Evolutionary conservation across 495 filamentous ascomycete species (phyloP).

Genomic region (Penicillium samsonianum): DNA sequence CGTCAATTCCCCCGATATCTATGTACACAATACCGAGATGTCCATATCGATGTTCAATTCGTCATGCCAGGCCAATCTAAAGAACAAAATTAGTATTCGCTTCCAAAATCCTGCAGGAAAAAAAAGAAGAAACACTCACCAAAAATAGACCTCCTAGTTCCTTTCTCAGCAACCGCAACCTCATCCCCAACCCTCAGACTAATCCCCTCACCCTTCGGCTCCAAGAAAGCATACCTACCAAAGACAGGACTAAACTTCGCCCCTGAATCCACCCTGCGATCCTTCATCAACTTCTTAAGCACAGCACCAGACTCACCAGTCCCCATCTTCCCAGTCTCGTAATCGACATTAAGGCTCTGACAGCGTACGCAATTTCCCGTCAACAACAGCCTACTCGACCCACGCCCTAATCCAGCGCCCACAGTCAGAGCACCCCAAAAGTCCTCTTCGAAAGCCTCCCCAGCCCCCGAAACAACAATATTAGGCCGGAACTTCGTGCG

Average conservation of each 20-base stretch:
- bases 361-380: conserved; percentile 85
- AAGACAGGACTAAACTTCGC: conserved; percentile 77
- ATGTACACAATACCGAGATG: background rate
- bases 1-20: background rate
- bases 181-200: conserved; percentile 68
- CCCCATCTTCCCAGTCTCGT: conserved; percentile 66
- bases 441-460: conserved; percentile 75
- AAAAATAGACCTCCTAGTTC: conserved; percentile 59
- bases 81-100: conserved; percentile 8
- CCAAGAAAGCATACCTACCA: conserved; percentile 76
- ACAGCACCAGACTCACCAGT: conserved; percentile 64
- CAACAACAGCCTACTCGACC: conserved; percentile 50
- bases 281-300: conserved; percentile 74
- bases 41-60: conserved; percentile 15
- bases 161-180: conserved; percentile 59
- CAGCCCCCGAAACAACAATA: conserved; percentile 67
- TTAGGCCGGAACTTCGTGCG: conserved; percentile 86
- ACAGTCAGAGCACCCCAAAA: conserved; percentile 73
- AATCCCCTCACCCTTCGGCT: conserved; percentile 28
- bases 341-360: conserved; percentile 79
- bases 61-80: conserved; percentile 34
- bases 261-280: conserved; percentile 75
- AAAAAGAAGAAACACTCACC: conserved; percentile 49
- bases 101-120: background rate
- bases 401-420: conserved; percentile 4